phyloP scores from a whole-genome alignment of 148 eudicot species.

The Agrostemma githago region DNA sequence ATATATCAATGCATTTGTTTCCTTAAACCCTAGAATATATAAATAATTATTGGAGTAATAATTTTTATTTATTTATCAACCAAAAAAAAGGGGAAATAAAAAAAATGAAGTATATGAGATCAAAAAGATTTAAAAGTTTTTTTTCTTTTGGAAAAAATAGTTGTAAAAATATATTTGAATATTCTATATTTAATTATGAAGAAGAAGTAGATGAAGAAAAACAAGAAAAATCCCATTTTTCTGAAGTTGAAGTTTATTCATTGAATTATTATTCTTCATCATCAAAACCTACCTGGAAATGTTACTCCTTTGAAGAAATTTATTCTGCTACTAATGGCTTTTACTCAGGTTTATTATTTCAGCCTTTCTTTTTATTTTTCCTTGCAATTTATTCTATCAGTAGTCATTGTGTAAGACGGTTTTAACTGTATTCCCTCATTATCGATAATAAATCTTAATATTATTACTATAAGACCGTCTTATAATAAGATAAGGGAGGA shows the following conservation, averaged over 20 bases:
- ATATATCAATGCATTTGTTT: slow-evolving; percentile 17
- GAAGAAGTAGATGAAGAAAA: not conserved
- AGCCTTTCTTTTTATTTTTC: not conserved
- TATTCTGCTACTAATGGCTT: slow-evolving; percentile 77
- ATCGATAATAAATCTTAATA: no score
- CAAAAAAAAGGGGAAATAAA: slow-evolving; percentile 13
- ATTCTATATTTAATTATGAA: slow-evolving; percentile 9
- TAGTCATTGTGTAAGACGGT: not conserved
- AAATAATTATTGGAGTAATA: not conserved
- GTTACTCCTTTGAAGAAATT: slow-evolving; percentile 79
- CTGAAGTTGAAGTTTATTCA: slow-evolving; percentile 24
- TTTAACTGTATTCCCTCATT: not conserved
- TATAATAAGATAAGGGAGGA: not conserved
- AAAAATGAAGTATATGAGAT: slow-evolving; percentile 64
- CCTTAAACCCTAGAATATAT: slow-evolving; percentile 22
- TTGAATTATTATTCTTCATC: slow-evolving; percentile 14
- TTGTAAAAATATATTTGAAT: slow-evolving; percentile 30
- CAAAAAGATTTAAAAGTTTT: slow-evolving; percentile 59
- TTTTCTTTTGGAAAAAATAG: slow-evolving; percentile 53
- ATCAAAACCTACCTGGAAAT: slow-evolving; percentile 68
- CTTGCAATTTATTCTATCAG: not conserved
- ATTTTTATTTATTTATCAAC: not conserved
- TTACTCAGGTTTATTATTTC: slow-evolving; percentile 42
- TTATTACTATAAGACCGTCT: not conserved
- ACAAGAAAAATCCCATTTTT: slow-evolving; percentile 12